Evolutionary conservation across 78 protist species (phyloP).

Genomic region (Dictyostelium citrinum): DNA sequence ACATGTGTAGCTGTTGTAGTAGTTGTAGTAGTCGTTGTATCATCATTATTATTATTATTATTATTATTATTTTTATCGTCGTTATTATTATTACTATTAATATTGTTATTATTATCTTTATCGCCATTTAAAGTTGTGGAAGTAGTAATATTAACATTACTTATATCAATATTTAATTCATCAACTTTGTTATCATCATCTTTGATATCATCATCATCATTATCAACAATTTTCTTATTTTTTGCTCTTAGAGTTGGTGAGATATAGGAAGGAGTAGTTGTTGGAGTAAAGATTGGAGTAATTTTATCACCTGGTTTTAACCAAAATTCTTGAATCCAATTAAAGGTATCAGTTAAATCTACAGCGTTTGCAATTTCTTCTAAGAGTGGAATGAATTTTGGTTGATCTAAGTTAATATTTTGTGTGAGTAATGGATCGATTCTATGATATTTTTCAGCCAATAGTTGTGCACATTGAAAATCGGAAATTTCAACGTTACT

Average conservation of each 20-base stretch:
- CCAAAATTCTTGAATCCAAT: constrained; percentile 57
- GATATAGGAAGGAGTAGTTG: constrained; percentile 29
- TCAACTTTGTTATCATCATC: neutral
- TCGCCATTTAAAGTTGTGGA: neutral
- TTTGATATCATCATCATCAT: neutral
- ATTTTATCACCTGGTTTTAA: constrained; percentile 5
- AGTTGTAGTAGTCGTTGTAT: neutral
- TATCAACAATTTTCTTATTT: neutral
- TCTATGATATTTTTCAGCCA: constrained; percentile 48
- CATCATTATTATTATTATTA: neutral
- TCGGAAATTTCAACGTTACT: constrained; percentile 61
- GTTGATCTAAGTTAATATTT: constrained; percentile 53
- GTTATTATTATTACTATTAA: neutral
- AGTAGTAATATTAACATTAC: neutral
- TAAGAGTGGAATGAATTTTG: constrained; percentile 42
- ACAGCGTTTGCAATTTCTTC: constrained; percentile 56
- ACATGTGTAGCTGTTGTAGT: neutral
- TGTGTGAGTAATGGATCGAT: constrained; percentile 63
- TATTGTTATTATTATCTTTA: neutral
- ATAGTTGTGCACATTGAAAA: constrained; percentile 49
- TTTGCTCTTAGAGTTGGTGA: neutral
- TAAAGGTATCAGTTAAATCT: constrained; percentile 29
- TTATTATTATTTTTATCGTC: neutral
- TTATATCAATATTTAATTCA: neutral
- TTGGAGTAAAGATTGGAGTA: constrained; percentile 18